Evolutionary conservation across 345 rosid genomes (phyloP).

Genomic region (Citrus inodora): DNA sequence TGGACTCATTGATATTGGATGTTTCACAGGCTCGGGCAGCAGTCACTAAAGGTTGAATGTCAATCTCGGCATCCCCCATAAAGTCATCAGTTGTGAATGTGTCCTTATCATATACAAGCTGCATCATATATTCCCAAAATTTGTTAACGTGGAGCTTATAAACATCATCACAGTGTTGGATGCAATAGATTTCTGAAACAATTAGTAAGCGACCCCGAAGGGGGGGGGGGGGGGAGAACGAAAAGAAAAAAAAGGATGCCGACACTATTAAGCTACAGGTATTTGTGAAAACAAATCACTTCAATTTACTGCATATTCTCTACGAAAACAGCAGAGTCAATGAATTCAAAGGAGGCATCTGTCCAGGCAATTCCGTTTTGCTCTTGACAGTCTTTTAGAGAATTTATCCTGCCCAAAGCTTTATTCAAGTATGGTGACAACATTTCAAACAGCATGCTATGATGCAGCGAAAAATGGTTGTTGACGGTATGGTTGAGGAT

Average conservation of each 20-base stretch:
- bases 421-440: background rate
- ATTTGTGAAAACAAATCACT: background rate
- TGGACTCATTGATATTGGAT: slow-evolving; percentile 48
- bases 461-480: background rate
- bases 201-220: background rate
- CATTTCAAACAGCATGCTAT: background rate
- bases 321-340: background rate
- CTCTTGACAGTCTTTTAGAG: background rate
- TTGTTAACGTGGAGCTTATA: background rate
- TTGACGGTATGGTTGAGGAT: background rate
- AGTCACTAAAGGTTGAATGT: slow-evolving; percentile 78
- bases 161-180: background rate
- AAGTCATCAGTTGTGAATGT: slow-evolving; percentile 82
- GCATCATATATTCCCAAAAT: slow-evolving; percentile 19
- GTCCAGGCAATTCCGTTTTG: background rate
- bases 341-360: background rate
- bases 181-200: background rate
- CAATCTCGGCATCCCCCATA: slow-evolving; percentile 99
- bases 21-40: slow-evolving; percentile 81
- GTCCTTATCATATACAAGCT: slow-evolving; percentile 91
- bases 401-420: background rate
- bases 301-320: background rate
- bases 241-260: background rate
- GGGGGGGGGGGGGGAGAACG: fast-evolving
- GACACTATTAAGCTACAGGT: background rate